Conservation (phyloP, 306 rosid genomes). For the Casuarina cunninghamiana region DNA sequence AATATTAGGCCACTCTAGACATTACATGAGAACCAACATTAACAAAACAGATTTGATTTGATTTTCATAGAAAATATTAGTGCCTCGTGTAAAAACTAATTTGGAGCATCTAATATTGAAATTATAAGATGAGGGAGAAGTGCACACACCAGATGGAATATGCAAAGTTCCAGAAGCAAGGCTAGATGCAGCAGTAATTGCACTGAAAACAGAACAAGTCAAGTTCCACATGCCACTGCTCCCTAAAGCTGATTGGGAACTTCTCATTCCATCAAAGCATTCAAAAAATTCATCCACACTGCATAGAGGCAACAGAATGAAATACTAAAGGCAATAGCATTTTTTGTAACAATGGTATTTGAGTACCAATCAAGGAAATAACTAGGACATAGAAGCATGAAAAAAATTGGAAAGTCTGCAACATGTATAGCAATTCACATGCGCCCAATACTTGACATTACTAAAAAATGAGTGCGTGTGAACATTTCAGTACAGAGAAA, state of each 20-base stretch:
- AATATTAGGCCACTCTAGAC: not conserved
- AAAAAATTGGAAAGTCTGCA: not conserved
- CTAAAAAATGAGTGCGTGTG: not conserved
- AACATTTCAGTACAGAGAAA: not conserved
- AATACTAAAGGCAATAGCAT: conserved; percentile 22
- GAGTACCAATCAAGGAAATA: not conserved
- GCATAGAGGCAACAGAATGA: conserved; percentile 40
- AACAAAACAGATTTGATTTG: not conserved
- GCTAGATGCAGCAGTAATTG: conserved; percentile 93
- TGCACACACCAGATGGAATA: conserved; percentile 66
- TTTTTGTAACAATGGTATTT: conserved; percentile 8
- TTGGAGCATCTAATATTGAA: conserved; percentile 9
- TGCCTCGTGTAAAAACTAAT: conserved; percentile 1
- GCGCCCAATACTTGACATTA: not conserved
- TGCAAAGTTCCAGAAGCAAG: conserved; percentile 95
- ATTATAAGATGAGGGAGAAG: conserved; percentile 17
- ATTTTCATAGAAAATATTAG: conserved; percentile 1
- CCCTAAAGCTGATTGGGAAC: conserved; percentile 82
- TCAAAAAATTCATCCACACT: conserved; percentile 98
- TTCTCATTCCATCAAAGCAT: conserved; percentile 94
- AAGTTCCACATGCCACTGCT: conserved; percentile 96
- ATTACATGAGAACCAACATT: not conserved
- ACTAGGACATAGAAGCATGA: not conserved
- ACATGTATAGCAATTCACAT: not conserved
- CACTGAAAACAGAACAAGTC: conserved; percentile 90